These are phyloP conservation scores for Scleromitrula shiraiana DNA, from an alignment of 2,329 filamentous ascomycete species.

Conservation along the genomic window DNA sequence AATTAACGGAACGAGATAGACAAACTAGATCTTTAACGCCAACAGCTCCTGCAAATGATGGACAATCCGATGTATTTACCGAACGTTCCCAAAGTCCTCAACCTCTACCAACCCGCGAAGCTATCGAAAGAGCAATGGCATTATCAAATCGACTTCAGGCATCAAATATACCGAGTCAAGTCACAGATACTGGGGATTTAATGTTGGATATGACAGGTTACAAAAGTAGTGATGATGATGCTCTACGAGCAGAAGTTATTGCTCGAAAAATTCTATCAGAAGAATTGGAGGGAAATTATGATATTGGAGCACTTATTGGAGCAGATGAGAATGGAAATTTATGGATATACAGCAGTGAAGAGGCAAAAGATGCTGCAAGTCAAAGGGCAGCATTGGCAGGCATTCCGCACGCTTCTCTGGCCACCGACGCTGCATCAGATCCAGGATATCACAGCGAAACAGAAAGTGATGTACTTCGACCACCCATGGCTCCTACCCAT, in stretches of 20 bases:
- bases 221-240: conserved; percentile 89
- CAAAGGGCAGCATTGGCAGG: conserved; percentile 47
- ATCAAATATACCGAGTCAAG: conserved; percentile 84
- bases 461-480: conserved; percentile 47
- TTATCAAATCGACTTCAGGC: conserved; percentile 81
- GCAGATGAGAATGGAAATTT: conserved; percentile 93
- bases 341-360: conserved; percentile 99
- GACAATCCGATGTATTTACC: conserved; percentile 27
- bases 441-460: conserved; percentile 94
- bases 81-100: conserved; percentile 71
- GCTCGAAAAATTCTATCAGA: conserved; percentile 88
- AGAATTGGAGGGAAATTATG: conserved; percentile 89
- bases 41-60: conserved; percentile 26
- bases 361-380: conserved; percentile 84
- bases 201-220: conserved; percentile 99
- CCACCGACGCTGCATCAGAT: conserved; percentile 70
- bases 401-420: conserved; percentile 29
- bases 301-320: conserved; percentile 90
- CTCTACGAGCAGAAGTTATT: conserved; percentile 84
- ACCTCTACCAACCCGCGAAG: conserved; percentile 62
- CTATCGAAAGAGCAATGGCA: conserved; percentile 72
- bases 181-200: conserved; percentile 88
- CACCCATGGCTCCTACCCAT: conserved; percentile 41
- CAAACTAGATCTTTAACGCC: conserved; percentile 33
- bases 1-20: conserved; percentile 30